Percentiles rank a stretch among this genome's conserved stretches.
Evolutionary conservation across 176 grass and related monocot genomes (phyloP).

Genomic region (Saccharum spontaneum): DNA sequence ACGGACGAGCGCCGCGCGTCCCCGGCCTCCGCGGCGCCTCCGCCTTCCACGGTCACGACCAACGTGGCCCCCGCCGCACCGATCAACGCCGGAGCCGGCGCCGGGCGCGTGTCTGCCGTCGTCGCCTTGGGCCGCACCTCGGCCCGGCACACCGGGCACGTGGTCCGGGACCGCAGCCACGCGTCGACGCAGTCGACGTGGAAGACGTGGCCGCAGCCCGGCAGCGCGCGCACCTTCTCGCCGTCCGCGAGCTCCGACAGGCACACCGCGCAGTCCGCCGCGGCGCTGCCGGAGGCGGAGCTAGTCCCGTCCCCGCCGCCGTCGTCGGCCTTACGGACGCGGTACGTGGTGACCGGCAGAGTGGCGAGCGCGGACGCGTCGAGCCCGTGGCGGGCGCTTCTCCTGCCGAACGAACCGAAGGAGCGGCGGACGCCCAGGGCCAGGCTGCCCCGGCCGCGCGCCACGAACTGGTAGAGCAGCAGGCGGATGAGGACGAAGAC

Average conservation of each 20-base stretch:
- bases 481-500: constrained; percentile 42
- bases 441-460: neutral
- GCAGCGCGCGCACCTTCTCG: constrained; percentile 56
- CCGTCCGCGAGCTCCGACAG: constrained; percentile 59
- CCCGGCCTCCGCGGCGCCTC: neutral
- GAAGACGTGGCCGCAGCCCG: constrained; percentile 60
- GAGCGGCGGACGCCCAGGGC: constrained; percentile 24
- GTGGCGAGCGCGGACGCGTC: constrained; percentile 39
- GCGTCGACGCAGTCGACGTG: constrained; percentile 72
- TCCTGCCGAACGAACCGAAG: neutral
- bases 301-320: neutral
- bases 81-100: neutral
- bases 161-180: constrained; percentile 55
- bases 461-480: constrained; percentile 18
- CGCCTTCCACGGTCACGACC: constrained; percentile 26
- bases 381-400: constrained; percentile 34
- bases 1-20: neutral
- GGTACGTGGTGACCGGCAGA: constrained; percentile 46
- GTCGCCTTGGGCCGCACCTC: constrained; percentile 29
- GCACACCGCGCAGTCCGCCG: constrained; percentile 59
- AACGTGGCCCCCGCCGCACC: constrained; percentile 30
- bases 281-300: too few species aligned
- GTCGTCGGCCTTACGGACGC: neutral
- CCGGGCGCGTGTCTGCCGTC: neutral
- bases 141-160: constrained; percentile 64